These are phyloP conservation scores for Zygnema circumcarinatum DNA, from an alignment of 139 green algal genomes.

Conservation along the genomic window DNA sequence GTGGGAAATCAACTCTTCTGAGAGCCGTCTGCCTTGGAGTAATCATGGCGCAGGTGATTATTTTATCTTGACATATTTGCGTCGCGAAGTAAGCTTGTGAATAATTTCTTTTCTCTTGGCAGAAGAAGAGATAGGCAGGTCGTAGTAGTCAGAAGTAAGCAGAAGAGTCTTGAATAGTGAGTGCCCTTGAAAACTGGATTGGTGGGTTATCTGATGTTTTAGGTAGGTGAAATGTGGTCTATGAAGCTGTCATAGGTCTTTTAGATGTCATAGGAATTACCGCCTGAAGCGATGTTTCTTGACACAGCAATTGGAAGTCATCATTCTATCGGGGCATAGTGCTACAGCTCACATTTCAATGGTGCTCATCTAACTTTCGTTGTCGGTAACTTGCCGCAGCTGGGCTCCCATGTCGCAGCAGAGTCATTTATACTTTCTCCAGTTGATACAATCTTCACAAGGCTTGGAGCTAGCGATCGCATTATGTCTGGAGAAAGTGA, in stretches of 20 bases:
- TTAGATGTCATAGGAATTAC: too few species aligned
- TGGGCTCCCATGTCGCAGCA: conserved; percentile 87
- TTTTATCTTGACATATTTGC: background rate
- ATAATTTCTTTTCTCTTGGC: background rate
- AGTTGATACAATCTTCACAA: conserved; percentile 89
- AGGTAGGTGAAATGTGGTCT: background rate
- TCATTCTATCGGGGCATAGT: too few species aligned
- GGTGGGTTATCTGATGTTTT: background rate
- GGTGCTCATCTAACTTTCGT: too few species aligned
- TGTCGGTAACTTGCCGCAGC: too few species aligned
- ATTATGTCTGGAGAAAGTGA: conserved; percentile 86
- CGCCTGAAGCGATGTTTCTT: too few species aligned
- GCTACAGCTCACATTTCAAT: too few species aligned
- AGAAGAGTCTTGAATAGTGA: too few species aligned
- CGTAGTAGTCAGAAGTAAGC: too few species aligned
- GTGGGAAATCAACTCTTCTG: conserved; percentile 94
- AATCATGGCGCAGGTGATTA: conserved; percentile 81
- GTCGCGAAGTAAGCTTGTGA: background rate
- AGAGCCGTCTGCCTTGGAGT: conserved; percentile 86
- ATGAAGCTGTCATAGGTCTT: background rate
- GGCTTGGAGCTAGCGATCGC: conserved; percentile 89
- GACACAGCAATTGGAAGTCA: too few species aligned
- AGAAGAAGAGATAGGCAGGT: background rate
- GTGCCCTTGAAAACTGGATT: background rate
- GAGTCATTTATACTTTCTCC: conserved; percentile 72